A percentile compares a stretch with the other conserved stretches of the same genome.
Conservation (phyloP, 1,284 basidiomycete species). For the Taiwanofungus camphoratus region DNA sequence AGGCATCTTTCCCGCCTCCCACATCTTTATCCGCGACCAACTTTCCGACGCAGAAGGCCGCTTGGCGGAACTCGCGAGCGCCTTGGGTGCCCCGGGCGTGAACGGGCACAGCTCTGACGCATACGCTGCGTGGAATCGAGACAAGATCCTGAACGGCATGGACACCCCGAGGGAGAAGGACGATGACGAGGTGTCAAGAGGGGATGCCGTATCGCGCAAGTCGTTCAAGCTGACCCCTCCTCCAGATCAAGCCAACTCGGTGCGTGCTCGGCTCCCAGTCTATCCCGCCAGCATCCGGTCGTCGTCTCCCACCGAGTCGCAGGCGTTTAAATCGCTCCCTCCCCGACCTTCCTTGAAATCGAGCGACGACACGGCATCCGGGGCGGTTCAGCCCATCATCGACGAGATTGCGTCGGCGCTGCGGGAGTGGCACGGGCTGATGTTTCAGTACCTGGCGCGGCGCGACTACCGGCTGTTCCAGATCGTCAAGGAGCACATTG, state of each 20-base stretch:
- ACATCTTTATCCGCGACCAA: conserved; percentile 86
- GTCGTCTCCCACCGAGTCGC: conserved; percentile 52
- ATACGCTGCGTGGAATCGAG: conserved; percentile 35
- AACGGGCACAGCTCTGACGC: conserved; percentile 31
- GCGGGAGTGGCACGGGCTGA: conserved; percentile 90
- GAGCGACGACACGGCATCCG: conserved; percentile 85
- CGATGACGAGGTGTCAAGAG: conserved; percentile 37
- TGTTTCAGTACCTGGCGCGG: conserved; percentile 86
- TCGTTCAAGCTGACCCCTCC: conserved; percentile 68
- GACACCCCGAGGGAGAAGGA: conserved; percentile 53
- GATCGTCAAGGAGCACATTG: conserved; percentile 84
- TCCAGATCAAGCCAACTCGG: conserved; percentile 65
- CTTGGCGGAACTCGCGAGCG: conserved; percentile 64
- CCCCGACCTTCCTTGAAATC: conserved; percentile 91
- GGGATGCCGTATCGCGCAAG: conserved; percentile 34
- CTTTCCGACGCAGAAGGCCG: conserved; percentile 86
- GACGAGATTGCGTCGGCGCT: conserved; percentile 97
- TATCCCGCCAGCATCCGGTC: conserved; percentile 65
- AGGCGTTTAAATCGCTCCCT: conserved; percentile 72
- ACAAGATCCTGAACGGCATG: conserved; percentile 24
- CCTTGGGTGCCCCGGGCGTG: conserved; percentile 32
- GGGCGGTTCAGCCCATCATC: conserved; percentile 81
- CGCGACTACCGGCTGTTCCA: conserved; percentile 90
- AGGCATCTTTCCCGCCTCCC: conserved; percentile 92
- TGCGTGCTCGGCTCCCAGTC: conserved; percentile 62